These are phyloP conservation scores for Eremomyces bilateralis DNA, from an alignment of 495 filamentous ascomycete species.

Conservation along the genomic window DNA sequence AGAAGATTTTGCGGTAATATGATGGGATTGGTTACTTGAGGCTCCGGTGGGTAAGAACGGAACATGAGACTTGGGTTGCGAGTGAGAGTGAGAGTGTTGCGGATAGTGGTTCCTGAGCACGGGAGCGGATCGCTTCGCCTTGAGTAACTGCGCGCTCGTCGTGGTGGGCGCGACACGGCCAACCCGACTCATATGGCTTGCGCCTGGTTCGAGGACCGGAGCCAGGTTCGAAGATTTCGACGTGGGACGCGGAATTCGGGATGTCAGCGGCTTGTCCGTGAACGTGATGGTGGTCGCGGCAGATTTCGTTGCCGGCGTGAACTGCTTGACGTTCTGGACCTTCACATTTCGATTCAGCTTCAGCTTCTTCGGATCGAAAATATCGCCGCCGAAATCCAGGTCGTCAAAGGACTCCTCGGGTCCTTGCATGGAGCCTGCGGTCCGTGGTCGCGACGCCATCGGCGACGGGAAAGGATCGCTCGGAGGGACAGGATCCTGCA, in stretches of 20 bases:
- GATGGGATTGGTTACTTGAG: constrained; percentile 56
- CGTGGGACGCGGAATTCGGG: constrained; percentile 28
- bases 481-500: no score
- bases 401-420: constrained; percentile 17
- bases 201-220: constrained; percentile 81
- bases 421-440: no score
- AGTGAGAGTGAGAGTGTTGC: background rate
- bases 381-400: constrained; percentile 66
- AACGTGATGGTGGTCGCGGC: constrained; percentile 80
- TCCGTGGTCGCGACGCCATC: background rate
- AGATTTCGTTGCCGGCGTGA: constrained; percentile 36
- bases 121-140: constrained; percentile 74
- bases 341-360: constrained; percentile 89
- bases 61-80: constrained; percentile 24
- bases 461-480: constrained; percentile 1
- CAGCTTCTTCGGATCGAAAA: constrained; percentile 57
- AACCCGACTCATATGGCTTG: constrained; percentile 39
- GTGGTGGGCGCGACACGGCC: constrained; percentile 51
- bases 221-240: constrained; percentile 63
- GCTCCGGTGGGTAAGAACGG: constrained; percentile 70
- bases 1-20: constrained; percentile 46
- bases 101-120: constrained; percentile 35
- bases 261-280: constrained; percentile 36
- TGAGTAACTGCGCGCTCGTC: constrained; percentile 50
- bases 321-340: constrained; percentile 34